Conservation (phyloP, 169 alveolate species). For the Babesia caballi region DNA sequence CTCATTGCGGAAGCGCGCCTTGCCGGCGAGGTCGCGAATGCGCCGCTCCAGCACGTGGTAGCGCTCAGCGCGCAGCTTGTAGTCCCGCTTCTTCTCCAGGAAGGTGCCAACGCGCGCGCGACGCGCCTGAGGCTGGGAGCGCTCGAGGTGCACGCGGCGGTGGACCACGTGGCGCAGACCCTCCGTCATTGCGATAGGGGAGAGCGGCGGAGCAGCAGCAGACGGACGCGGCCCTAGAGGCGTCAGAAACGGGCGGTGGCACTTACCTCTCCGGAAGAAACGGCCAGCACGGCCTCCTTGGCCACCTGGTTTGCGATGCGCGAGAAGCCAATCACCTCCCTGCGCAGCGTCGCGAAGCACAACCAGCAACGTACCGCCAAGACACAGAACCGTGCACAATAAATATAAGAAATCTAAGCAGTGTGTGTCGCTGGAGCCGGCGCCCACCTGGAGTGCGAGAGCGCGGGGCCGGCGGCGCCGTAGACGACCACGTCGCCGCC, state of each 20-base stretch:
- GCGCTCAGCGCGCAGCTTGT: conserved; percentile 59
- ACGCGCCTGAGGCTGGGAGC: conserved; percentile 59
- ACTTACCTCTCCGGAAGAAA: not conserved
- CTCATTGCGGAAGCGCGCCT: conserved; percentile 43
- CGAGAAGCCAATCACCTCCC: conserved; percentile 44
- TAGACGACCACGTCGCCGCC: conserved; percentile 54
- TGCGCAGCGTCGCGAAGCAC: conserved; percentile 1
- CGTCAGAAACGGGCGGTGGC: not conserved
- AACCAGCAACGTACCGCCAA: conserved; percentile 18
- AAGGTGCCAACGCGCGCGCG: conserved; percentile 32
- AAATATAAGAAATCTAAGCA: conserved; percentile 16
- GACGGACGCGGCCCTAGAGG: not conserved
- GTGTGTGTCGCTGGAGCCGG: too few species aligned
- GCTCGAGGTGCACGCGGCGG: conserved; percentile 64
- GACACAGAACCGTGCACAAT: not conserved
- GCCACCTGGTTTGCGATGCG: conserved; percentile 51
- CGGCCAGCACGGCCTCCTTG: conserved; percentile 25
- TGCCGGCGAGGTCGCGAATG: conserved; percentile 40
- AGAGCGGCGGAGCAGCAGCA: not conserved
- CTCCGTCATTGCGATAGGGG: conserved; percentile 13
- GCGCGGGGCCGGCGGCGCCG: conserved; percentile 38
- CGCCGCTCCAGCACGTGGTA: conserved; percentile 47
- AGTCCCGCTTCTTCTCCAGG: conserved; percentile 64
- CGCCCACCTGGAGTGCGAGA: conserved; percentile 35
- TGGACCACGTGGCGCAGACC: conserved; percentile 62